Evolutionary conservation across 2,329 filamentous ascomycete species (phyloP).

Genomic region (Phyllachora maydis): DNA sequence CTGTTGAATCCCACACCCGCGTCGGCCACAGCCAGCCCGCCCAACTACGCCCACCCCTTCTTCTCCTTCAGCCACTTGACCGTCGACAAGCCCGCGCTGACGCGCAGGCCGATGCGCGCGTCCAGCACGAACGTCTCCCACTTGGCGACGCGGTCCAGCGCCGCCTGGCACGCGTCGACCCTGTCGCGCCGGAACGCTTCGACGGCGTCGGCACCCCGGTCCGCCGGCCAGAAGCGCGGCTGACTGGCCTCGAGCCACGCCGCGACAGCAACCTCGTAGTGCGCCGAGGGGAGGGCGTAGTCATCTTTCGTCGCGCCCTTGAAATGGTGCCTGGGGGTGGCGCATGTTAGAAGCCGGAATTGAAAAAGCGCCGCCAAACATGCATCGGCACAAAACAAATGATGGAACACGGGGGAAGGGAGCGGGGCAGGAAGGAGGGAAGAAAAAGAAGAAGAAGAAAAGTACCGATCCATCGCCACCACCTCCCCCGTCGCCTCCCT

Average conservation of each 20-base stretch:
- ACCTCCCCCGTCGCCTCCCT: constrained; percentile 44
- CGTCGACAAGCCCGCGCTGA: constrained; percentile 48
- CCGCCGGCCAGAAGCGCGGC: constrained; percentile 6
- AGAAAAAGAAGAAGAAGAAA: background rate
- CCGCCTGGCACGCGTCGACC: constrained; percentile 38
- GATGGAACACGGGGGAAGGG: too few relatives aligned
- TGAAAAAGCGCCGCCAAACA: too few relatives aligned
- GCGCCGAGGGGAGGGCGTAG: constrained; percentile 50
- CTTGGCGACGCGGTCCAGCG: constrained; percentile 43
- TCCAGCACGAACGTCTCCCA: constrained; percentile 61
- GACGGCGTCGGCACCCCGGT: constrained; percentile 4
- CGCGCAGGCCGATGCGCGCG: constrained; percentile 51
- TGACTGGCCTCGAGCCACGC: constrained; percentile 50
- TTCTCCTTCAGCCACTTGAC: constrained; percentile 25
- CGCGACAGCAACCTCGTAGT: constrained; percentile 74
- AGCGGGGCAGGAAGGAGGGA: background rate
- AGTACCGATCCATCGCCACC: constrained; percentile 40
- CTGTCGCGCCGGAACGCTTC: constrained; percentile 21
- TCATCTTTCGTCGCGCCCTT: constrained; percentile 44
- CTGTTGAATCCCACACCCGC: too few relatives aligned
- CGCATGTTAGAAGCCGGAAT: constrained; percentile 3
- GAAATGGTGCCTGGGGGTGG: constrained; percentile 21
- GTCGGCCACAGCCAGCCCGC: background rate
- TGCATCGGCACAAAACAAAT: too few relatives aligned
- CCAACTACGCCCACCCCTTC: constrained; percentile 8